Evolutionary conservation across 257 asterid species (phyloP).

Genomic region (Fraxinus americana): DNA sequence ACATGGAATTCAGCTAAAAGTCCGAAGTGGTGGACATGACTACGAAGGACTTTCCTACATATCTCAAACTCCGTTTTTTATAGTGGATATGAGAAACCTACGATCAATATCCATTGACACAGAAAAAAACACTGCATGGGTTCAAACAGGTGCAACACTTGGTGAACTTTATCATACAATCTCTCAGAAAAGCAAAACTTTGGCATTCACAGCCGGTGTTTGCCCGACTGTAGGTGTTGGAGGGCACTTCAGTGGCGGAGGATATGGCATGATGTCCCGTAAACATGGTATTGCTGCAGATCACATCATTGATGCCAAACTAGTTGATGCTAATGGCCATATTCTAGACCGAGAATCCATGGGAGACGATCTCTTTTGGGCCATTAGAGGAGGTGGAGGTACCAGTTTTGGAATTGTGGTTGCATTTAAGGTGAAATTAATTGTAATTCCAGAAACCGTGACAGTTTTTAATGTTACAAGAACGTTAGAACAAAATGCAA

Average conservation of each 20-base stretch:
- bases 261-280: slow-evolving; percentile 12
- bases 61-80: slow-evolving; percentile 16
- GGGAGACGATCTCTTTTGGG: slow-evolving; percentile 34
- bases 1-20: slow-evolving; percentile 4
- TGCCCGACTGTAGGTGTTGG: slow-evolving; percentile 27
- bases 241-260: slow-evolving; percentile 29
- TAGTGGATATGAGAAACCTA: slow-evolving; percentile 9
- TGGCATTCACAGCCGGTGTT: too few species aligned
- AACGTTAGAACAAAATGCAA: slow-evolving; percentile 23
- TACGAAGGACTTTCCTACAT: slow-evolving; percentile 23
- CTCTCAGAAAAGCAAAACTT: slow-evolving; percentile 1
- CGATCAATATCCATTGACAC: too few species aligned
- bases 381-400: slow-evolving; percentile 31
- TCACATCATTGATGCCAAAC: slow-evolving; percentile 24
- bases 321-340: slow-evolving; percentile 17
- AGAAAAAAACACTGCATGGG: too few species aligned
- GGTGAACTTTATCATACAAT: slow-evolving; percentile 24
- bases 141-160: slow-evolving; percentile 21
- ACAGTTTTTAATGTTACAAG: slow-evolving; percentile 13
- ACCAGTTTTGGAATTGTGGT: slow-evolving; percentile 24
- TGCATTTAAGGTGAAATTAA: slow-evolving; percentile 14
- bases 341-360: slow-evolving; percentile 18
- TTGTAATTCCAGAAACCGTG: slow-evolving; percentile 18
- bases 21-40: slow-evolving; percentile 32
- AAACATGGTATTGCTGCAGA: slow-evolving; percentile 18